phyloP scores from a whole-genome alignment of 257 asterid species.

The Solanum verrucosum region DNA sequence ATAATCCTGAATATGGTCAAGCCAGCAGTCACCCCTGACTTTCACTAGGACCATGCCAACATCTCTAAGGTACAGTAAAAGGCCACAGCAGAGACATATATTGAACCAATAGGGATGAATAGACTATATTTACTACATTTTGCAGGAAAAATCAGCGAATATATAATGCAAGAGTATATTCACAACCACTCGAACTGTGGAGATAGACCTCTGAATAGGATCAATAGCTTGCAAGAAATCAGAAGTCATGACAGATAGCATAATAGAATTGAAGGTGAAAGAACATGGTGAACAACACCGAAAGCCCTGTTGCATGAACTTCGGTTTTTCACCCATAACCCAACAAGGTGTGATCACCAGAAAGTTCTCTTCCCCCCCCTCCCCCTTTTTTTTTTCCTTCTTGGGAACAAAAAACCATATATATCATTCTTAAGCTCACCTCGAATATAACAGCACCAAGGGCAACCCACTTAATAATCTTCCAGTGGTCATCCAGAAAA shows the following conservation, averaged over 20 bases:
- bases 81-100: not conserved
- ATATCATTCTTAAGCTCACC: conserved; percentile 22
- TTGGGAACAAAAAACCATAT: not conserved
- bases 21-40: not conserved
- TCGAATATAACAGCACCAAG: conserved; percentile 64
- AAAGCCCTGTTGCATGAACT: not conserved
- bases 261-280: not conserved
- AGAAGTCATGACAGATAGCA: not conserved
- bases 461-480: conserved; percentile 73
- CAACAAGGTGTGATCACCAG: not conserved
- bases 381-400: not conserved
- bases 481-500: conserved; percentile 67
- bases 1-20: not conserved
- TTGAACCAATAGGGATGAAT: not conserved
- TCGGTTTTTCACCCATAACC: not conserved
- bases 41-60: not conserved
- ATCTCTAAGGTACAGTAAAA: not conserved
- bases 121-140: not conserved
- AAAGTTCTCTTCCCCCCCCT: not conserved
- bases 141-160: not conserved
- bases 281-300: not conserved
- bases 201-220: not conserved
- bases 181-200: not conserved
- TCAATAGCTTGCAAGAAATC: not conserved
- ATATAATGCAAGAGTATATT: not conserved